Evolutionary conservation across 1,139 yeast species (phyloP).

Genomic region (Taphrina communis): DNA sequence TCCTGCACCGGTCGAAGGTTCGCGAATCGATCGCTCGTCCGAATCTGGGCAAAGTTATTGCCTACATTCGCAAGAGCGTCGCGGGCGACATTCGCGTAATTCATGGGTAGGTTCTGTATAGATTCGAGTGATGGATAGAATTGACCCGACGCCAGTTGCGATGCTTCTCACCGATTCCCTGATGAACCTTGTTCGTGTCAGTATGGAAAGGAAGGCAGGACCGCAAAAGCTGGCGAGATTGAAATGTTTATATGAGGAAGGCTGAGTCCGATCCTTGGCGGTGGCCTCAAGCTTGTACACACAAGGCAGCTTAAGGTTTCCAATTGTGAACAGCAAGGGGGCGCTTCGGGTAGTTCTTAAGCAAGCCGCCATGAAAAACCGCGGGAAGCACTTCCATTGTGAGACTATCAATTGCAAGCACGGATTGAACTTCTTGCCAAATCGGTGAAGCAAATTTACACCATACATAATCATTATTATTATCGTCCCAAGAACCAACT

Average conservation of each 20-base stretch:
- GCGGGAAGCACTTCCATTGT: too few species aligned
- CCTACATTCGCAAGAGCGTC: constrained; percentile 35
- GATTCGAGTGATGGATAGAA: constrained; percentile 27
- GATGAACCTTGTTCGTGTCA: too few species aligned
- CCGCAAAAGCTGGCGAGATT: background rate
- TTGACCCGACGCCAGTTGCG: constrained; percentile 16
- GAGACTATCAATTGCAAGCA: too few species aligned
- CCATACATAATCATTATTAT: constrained; percentile 9
- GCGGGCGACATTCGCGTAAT: constrained; percentile 38
- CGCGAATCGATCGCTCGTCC: constrained; percentile 56
- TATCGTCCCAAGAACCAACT: background rate
- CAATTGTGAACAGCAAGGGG: constrained; percentile 4
- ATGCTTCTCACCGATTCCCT: background rate
- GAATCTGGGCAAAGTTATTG: constrained; percentile 30
- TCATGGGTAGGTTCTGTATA: constrained; percentile 22
- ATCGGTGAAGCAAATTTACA: background rate
- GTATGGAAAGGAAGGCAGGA: too few species aligned
- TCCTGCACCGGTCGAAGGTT: constrained; percentile 88
- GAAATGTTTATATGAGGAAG: constrained; percentile 1
- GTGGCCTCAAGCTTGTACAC: background rate
- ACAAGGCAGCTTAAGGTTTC: too few species aligned
- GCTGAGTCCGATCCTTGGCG: constrained; percentile 1
- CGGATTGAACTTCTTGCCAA: too few species aligned
- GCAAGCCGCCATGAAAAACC: too few species aligned
- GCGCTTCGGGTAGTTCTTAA: constrained; percentile 2